Conservation (phyloP, 768 basidiomycete genomes). For the Mycena amicta region DNA sequence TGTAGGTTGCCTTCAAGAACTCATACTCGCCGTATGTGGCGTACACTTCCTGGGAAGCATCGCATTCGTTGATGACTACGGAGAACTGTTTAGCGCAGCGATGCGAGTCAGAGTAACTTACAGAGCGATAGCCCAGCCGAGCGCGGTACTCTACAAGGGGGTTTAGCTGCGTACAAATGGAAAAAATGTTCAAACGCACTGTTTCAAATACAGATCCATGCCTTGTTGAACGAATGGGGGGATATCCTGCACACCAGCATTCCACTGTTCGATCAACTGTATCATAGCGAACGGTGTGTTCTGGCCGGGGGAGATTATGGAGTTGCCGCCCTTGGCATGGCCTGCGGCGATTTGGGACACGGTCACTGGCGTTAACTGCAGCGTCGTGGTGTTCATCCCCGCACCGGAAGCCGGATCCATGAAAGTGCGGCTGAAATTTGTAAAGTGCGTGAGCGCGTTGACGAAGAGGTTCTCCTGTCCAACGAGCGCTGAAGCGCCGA, state of each 20-base stretch:
- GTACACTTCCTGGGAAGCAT: conserved; percentile 16
- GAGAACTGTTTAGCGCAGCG: not conserved
- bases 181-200: too few relatives aligned
- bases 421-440: conserved; percentile 30
- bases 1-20: too few relatives aligned
- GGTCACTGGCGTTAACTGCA: not conserved
- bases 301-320: too few relatives aligned
- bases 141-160: too few relatives aligned
- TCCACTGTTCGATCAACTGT: too few relatives aligned
- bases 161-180: not conserved
- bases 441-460: conserved; percentile 33
- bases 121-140: too few relatives aligned
- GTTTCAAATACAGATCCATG: too few relatives aligned
- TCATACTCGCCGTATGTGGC: conserved; percentile 14
- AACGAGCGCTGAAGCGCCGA: conserved; percentile 37
- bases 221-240: too few relatives aligned
- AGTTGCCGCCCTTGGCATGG: not conserved
- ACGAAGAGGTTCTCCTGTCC: conserved; percentile 30
- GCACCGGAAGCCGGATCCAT: not conserved
- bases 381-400: too few relatives aligned
- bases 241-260: too few relatives aligned
- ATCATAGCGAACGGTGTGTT: too few relatives aligned
- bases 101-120: too few relatives aligned
- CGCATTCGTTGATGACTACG: conserved; percentile 12
- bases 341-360: not conserved